phyloP scores from a whole-genome alignment of 2,329 filamentous ascomycete genomes.

The Salinomyces thailandicus region DNA sequence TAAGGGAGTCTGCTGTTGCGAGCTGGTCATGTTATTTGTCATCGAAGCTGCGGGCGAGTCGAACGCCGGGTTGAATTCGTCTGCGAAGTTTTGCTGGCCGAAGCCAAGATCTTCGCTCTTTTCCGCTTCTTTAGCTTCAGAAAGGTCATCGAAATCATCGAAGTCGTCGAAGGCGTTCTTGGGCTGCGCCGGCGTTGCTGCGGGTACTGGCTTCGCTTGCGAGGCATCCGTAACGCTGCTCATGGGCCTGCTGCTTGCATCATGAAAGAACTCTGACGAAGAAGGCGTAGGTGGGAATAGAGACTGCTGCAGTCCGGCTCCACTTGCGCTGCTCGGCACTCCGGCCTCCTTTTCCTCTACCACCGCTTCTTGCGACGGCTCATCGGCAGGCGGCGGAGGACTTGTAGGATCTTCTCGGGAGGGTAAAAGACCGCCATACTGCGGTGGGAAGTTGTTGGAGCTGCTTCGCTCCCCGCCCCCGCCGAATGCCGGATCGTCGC shows the following conservation, averaged over 20 bases:
- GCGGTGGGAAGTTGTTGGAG: constrained; percentile 38
- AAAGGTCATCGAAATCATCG: constrained; percentile 72
- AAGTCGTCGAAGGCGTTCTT: constrained; percentile 58
- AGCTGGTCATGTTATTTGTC: constrained; percentile 36
- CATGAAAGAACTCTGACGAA: constrained; percentile 21
- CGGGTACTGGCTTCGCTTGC: neutral
- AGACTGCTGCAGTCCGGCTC: neutral
- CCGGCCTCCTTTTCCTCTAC: constrained; percentile 2
- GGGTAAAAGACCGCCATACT: constrained; percentile 47
- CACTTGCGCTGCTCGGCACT: neutral
- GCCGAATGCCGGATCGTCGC: constrained; percentile 24
- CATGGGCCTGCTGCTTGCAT: constrained; percentile 20
- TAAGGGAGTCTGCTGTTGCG: constrained; percentile 27
- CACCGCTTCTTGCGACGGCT: constrained; percentile 2
- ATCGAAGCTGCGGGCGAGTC: constrained; percentile 51
- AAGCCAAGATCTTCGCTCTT: constrained; percentile 62
- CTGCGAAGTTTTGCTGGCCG: constrained; percentile 53
- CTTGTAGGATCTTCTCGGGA: constrained; percentile 43
- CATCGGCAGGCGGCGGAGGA: constrained; percentile 4
- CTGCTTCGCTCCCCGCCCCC: constrained; percentile 18
- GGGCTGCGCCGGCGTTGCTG: constrained; percentile 9
- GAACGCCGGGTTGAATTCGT: constrained; percentile 71
- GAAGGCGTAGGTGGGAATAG: constrained; percentile 12
- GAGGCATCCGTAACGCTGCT: constrained; percentile 16
- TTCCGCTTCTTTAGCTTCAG: constrained; percentile 67